Base-by-base conservation (phyloP, 2,329 filamentous ascomycete species). In the Penicillium psychrosexuale region DNA sequence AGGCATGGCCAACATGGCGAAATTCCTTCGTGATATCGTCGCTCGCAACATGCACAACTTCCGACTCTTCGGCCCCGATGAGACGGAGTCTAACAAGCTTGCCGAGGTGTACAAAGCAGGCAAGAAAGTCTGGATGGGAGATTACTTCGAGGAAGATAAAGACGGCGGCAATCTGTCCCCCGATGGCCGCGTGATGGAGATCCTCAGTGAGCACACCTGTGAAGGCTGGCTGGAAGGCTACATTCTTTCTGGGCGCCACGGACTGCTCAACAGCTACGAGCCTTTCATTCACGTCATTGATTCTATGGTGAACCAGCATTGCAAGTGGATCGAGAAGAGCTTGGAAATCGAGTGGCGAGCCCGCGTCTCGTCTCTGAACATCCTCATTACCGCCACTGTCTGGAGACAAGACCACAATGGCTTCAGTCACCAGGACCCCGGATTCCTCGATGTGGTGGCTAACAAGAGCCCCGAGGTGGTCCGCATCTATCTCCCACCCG, bases 321-420 rank as follows among this genome's bases (percentile, higher is more conserved):
- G 87, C 78, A 92, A 92, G 72, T 91, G 88, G 88, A 82, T 91
- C 47, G 88, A 92, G 71, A 92, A 91, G 75, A 89, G 85, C 61
- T 77, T 85, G n/a, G 88, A 91, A 67, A 85, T 91, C 19, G 84
- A 88, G 65, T 92, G 89, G 89, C 84, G 89, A 48, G 82, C 79
- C 63, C 86, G 86, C 70, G 77, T 91, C 11, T 82, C 88, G 8
- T 91, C 88, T 0, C 82, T 92, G 63, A 92, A 92, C 75, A 91
- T 91, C 61, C 81, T 92, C 13, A 80, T 91, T 51, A 91, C 89
- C 1, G 84, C 87, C 2, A 89, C 89, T 8, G 88, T 91, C 55
- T 91, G 88, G 89, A 79, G 89, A 65, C 89, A 91, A 76, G 89
- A 91, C 61, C 89, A 91, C 78, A 92, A 91, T 65, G 89, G 89